Base-by-base conservation (phyloP, 257 asterid species). In the Capsicum chinense region DNA sequence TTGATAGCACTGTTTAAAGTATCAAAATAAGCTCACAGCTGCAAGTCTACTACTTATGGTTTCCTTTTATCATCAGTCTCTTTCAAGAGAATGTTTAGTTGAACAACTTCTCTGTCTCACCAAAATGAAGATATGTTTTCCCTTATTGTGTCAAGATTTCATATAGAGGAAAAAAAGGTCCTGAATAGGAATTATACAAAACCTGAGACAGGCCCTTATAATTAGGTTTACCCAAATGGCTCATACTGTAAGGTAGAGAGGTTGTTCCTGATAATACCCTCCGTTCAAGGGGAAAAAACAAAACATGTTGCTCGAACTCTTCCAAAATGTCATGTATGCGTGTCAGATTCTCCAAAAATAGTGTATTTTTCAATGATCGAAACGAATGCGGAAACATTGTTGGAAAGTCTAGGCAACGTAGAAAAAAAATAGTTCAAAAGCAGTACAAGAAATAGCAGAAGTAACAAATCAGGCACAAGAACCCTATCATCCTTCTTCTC, bases 401-500 rank as follows among this genome's bases (percentile, higher is more conserved):
- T 1, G 33, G 33, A 26, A 26, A 26, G 33, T 26, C 2, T 26
- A 26, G 33, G 33, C 33, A 26, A 26, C 33, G 33, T 26, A 26
- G 33, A 26, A 26, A 26, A 26, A 26, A 39, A 39, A 39, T 39
- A 39, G 44, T 4, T 4, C 44, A 39, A 26, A 26, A 26, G 33
- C 33, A 26, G 33, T 26, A 26, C 33, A 26, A 26, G 33, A 39
- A 39, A 39, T 39, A 39, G 33, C 33, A 26, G 33, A 26, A 26
- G 44, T 39, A 39, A 39, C 44, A 39, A 39, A 39, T 95, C 98
- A 80, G 98, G 98, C 63, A 95, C 99, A 85, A 96, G 95, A 86
- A 93, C 98, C 90, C 97, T 92, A 15, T 93, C 98, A 88, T 95
- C 99, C 85, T 95, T 97, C 94, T 92, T 94, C 92, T 97, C 99